A percentile compares a stretch with the other conserved stretches of the same genome.
These are phyloP conservation scores for Chaetomiaceae sp. DNA, from an alignment of 2,329 filamentous ascomycete species.

Conservation along the genomic window DNA sequence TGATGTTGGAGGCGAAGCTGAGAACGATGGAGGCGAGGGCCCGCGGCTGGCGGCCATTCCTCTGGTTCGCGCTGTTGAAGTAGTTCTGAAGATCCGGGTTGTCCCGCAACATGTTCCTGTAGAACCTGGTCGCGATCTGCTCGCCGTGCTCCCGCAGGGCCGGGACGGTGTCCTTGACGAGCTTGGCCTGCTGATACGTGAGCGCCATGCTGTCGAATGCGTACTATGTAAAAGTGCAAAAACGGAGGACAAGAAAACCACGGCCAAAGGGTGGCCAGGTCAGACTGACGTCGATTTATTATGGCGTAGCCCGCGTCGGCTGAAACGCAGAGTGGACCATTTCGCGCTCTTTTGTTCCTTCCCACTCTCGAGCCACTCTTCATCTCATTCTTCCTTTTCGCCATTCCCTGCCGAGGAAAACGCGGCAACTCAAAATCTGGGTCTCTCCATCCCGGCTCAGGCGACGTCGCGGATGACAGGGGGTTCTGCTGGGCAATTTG, in stretches of 20 bases:
- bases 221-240: not conserved
- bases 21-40: conserved; percentile 60
- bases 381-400: not conserved
- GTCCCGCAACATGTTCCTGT: conserved; percentile 59
- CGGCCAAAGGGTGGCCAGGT: too few relatives aligned
- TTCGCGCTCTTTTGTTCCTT: not conserved
- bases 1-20: conserved; percentile 66
- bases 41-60: conserved; percentile 53
- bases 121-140: conserved; percentile 65
- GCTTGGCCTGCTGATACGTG: conserved; percentile 50
- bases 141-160: conserved; percentile 61
- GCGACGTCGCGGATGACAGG: not conserved
- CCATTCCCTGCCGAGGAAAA: too few relatives aligned
- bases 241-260: not conserved
- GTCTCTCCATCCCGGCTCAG: not conserved
- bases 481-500: not conserved
- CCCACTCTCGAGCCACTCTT: not conserved
- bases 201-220: conserved; percentile 30
- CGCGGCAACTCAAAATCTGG: not conserved
- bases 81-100: conserved; percentile 62
- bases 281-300: not conserved
- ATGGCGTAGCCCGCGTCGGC: not conserved
- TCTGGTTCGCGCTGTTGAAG: conserved; percentile 64
- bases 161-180: conserved; percentile 66
- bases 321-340: not conserved